Conservation (phyloP, 1,139 yeast species). For the Geotrichum histeridarum region DNA sequence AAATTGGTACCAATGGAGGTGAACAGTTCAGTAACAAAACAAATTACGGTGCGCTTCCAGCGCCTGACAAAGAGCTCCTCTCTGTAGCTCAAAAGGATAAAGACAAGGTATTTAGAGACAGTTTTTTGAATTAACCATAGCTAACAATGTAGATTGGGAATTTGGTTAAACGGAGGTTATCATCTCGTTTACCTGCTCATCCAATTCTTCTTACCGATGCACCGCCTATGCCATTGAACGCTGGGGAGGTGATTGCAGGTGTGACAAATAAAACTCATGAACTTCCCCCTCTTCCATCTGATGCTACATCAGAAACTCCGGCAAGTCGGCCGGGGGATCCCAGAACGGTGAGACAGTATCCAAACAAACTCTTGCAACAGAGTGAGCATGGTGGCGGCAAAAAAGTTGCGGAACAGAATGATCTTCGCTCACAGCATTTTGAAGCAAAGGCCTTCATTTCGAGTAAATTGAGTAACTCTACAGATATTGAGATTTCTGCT, state of each 20-base stretch:
- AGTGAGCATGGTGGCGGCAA: no score
- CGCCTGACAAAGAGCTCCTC: constrained; percentile 12
- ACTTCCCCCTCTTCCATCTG: no score
- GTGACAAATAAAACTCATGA: no score
- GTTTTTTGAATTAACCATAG: not conserved
- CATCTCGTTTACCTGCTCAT: constrained; percentile 2
- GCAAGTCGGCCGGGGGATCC: no score
- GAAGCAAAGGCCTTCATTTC: constrained; percentile 51
- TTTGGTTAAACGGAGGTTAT: constrained; percentile 8
- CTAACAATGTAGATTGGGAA: constrained; percentile 7
- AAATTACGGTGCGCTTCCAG: no score
- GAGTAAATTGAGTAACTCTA: constrained; percentile 56
- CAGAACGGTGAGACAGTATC: no score
- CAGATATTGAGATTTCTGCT: constrained; percentile 67
- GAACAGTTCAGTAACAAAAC: no score
- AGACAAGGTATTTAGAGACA: constrained; percentile 3
- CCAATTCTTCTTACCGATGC: not conserved
- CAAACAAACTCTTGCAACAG: no score
- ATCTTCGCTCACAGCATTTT: constrained; percentile 21
- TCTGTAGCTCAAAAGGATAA: constrained; percentile 11
- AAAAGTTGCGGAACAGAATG: not conserved
- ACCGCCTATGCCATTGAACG: constrained; percentile 1
- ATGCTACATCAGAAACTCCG: not conserved
- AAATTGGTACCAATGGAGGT: no score
- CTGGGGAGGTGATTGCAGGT: no score